Base-by-base conservation (phyloP, 2,329 filamentous ascomycete species). In the Fusarium duplospermum region DNA sequence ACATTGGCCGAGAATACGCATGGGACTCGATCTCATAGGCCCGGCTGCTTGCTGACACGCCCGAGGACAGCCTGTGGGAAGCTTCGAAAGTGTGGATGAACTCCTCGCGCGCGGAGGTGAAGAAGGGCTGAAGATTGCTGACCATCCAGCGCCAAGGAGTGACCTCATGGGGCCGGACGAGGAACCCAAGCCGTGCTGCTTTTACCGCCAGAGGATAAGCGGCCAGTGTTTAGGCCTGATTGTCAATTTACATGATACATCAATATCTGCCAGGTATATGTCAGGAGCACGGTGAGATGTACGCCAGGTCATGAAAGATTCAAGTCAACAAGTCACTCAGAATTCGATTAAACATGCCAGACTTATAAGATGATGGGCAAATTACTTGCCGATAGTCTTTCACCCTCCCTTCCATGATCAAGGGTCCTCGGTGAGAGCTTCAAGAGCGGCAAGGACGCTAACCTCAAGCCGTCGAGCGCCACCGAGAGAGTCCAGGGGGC, bases 61-160 rank as follows among this genome's bases (percentile, higher is more conserved):
- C 27, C 16, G 56, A 13, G 18, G 33, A 59, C 38, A 59, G 52
- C 40, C 65, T 64, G 42, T 31, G 58, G 38, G 27, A 29, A 40
- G 56, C 56, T 47, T 47, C 38, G 29, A 50, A 36, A 62, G 59
- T 62, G 47, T 56, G 69, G 59, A 69, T n/a, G 59, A 72, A 71
- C 27, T 31, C 67, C 22, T 31, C 67, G 33, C 40, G 54, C 29
- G 33, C 27, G 22, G 29, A 42, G 33, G 31, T 47, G 42, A 47
- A 47, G 42, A 47, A 58, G 33, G 42, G 56, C 61, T 66, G 50
- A 45, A 58, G 35, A 47, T 52, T 68, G 61, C 61, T 72, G 50
- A 70, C 70, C 69, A 66, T 59, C 69, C 40, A 47, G 18, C n/a
- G 24, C 27, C 27, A 52, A 52, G 47, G 47, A 52, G 47, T 31